phyloP scores from a whole-genome alignment of 345 rosid species.

The Capsella bursapastoris region DNA sequence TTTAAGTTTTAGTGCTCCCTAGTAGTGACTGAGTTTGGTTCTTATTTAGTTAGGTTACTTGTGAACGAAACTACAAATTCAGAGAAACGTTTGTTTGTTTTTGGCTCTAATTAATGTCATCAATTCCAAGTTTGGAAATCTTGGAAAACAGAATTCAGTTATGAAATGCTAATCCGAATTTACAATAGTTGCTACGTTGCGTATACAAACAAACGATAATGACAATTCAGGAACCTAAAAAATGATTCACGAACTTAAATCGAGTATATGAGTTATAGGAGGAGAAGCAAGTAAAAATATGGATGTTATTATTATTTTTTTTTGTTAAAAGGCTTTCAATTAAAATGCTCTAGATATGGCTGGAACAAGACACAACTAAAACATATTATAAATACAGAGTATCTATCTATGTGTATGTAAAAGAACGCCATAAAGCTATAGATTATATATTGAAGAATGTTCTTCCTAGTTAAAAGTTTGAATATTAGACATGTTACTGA shows the following conservation, averaged over 20 bases:
- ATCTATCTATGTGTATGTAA: neutral
- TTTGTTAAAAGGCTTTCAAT: no score
- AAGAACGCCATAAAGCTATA: no score
- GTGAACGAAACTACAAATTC: slow-evolving; percentile 5
- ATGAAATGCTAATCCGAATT: slow-evolving; percentile 17
- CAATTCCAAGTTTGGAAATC: slow-evolving; percentile 9
- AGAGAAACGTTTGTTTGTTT: slow-evolving; percentile 14
- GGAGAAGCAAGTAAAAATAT: neutral
- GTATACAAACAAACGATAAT: neutral
- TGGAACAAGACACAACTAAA: neutral
- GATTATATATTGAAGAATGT: no score
- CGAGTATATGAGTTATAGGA: neutral
- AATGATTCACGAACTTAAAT: no score
- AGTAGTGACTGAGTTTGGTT: neutral
- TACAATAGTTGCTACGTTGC: neutral
- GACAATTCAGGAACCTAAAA: neutral
- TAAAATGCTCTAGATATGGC: neutral
- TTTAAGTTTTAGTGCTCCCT: slow-evolving; percentile 11
- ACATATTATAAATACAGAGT: neutral
- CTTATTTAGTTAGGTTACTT: slow-evolving; percentile 17
- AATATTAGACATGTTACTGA: no score
- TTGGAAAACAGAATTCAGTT: neutral
- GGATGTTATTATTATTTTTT: neutral
- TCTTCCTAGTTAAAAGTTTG: no score
- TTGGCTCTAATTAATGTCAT: slow-evolving; percentile 2